These are phyloP conservation scores for Verticillium alfalfae DNA, from an alignment of 2,329 filamentous ascomycete species.

Conservation along the genomic window DNA sequence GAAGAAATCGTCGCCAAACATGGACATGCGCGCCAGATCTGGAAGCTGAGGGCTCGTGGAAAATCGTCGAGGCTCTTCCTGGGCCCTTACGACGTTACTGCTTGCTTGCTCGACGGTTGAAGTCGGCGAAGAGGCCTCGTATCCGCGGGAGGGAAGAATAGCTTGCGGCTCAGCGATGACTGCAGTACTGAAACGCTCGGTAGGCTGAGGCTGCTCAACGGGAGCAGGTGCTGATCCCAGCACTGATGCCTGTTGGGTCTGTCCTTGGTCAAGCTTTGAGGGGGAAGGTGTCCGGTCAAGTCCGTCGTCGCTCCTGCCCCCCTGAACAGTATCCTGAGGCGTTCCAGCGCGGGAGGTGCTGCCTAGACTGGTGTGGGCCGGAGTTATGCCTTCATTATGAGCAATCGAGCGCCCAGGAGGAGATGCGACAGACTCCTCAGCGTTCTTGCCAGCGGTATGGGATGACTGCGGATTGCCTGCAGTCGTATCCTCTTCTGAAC, in stretches of 20 bases:
- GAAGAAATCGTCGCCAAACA: constrained; percentile 56
- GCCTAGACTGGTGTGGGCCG: background rate
- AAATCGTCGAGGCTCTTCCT: constrained; percentile 18
- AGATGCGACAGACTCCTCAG: background rate
- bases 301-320: constrained; percentile 47
- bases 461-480: constrained; percentile 3
- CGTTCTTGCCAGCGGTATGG: background rate
- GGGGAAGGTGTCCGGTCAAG: constrained; percentile 1
- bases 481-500: constrained; percentile 58
- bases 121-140: background rate
- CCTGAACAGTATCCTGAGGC: constrained; percentile 48
- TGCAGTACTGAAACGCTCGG: background rate
- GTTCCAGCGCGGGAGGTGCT: background rate
- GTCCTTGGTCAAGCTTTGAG: constrained; percentile 5
- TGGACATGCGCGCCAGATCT: constrained; percentile 52
- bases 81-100: background rate
- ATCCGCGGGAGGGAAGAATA: background rate
- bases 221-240: background rate
- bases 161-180: background rate
- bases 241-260: background rate
- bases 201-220: background rate
- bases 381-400: constrained; percentile 5
- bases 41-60: constrained; percentile 55
- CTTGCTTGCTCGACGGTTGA: background rate
- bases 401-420: background rate